Base-by-base conservation (phyloP, 371 early-diverging fungal genomes). In the Mycotypha africana region DNA sequence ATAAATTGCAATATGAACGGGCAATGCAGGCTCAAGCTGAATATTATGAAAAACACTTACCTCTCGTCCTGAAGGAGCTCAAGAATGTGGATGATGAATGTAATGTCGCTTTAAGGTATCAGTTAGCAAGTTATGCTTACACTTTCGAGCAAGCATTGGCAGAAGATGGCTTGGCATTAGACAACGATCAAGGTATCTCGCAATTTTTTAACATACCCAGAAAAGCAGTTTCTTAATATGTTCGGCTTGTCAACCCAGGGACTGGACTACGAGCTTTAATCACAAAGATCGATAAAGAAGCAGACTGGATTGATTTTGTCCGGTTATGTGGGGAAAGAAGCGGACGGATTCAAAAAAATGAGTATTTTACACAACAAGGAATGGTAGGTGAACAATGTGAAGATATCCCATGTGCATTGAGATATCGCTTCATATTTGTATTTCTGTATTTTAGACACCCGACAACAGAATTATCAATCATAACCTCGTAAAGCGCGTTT, bases 81-180 rank as follows among this genome's bases (percentile, higher is more conserved):
- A 84, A 86, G 59, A 84, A 81, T 19, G 82, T 81, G 9, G 80
- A 79, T 44, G 84, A 85, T 56, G 81, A 50, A 50, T 86, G 86
- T 45, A 81, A 80, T 53, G 56, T 78, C 15, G 84, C 85, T 2
- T 58, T 89, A 17, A 79, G 85, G 52, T 75, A 79, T 45, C 82
- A 86, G 46, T 57, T 91, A 34, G 71, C 78, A 33, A 78, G 79
- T 33, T 88, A 89, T 49, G 80, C 88, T 3, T 79, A 76, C 36
- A 63, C 62, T 7, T 78, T 60, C 52, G 70, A 70, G 30, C 63
- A 71, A 45, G 63, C 63, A 5, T 15, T 71, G 16, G 51, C 49
- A n/a, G 51, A 47, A 23, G 61, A 60, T 49, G 65, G 65, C 1
- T 40, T 51, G 15, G 61, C 56, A 20, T 34, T 66, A 15, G 62